phyloP scores from a whole-genome alignment of 1,139 yeast genomes.

The Kluyveromyces sp. region DNA sequence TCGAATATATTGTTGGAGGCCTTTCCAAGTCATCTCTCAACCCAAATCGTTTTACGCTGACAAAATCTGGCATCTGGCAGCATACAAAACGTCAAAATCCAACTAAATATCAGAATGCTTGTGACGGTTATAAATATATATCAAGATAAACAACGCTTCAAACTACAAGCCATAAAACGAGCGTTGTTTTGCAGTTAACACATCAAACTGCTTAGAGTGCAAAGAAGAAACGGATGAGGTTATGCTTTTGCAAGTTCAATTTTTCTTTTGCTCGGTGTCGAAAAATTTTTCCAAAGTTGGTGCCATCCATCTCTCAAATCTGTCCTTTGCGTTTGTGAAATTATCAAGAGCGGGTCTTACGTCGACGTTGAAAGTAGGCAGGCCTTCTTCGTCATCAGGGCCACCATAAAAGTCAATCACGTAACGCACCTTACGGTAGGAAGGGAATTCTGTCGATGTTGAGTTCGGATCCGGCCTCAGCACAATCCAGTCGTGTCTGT shows the following conservation, averaged over 20 bases:
- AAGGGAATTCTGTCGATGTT: conserved; percentile 32
- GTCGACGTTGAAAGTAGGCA: conserved; percentile 87
- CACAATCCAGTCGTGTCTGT: conserved; percentile 98
- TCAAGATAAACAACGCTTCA: neutral
- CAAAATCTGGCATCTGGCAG: no score
- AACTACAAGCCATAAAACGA: neutral
- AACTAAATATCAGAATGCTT: neutral
- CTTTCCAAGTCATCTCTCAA: neutral
- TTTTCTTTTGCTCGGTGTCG: conserved; percentile 6
- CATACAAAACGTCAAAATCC: neutral
- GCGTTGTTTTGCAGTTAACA: neutral
- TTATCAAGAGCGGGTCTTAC: conserved; percentile 92
- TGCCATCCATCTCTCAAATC: conserved; percentile 48
- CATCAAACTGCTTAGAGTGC: neutral
- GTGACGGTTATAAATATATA: neutral
- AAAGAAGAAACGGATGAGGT: neutral
- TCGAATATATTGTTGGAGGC: neutral
- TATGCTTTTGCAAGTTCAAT: neutral
- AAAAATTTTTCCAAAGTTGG: conserved; percentile 32
- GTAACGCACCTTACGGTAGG: conserved; percentile 68
- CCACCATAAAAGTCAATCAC: conserved; percentile 97
- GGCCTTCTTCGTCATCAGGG: conserved; percentile 78
- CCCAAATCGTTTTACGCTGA: no score
- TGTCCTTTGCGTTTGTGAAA: conserved; percentile 54
- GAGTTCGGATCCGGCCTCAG: conserved; percentile 43